Evolutionary conservation across 2,329 filamentous ascomycete species (phyloP).

Genomic region (Botrytis galanthina): DNA sequence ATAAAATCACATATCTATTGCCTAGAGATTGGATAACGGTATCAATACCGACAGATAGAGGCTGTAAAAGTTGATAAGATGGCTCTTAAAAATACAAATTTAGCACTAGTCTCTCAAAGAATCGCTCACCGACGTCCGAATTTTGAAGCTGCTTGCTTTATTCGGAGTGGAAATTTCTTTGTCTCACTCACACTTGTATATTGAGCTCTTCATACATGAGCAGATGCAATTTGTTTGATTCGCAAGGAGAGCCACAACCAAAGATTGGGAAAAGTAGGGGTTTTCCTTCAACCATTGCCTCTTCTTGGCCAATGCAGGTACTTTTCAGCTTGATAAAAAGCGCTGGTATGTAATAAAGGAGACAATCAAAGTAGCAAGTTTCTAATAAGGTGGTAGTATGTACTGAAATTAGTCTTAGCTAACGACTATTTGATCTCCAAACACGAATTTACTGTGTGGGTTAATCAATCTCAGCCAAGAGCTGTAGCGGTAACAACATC

Average conservation of each 20-base stretch:
- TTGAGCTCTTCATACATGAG: background rate
- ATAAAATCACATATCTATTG: background rate
- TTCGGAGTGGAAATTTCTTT: background rate
- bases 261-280: background rate
- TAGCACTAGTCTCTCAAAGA: background rate
- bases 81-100: background rate
- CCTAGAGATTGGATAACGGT: too few relatives aligned
- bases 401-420: background rate
- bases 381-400: background rate
- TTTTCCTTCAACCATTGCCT: background rate
- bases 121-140: background rate
- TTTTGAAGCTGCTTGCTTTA: background rate
- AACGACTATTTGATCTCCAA: background rate
- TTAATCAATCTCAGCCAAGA: background rate
- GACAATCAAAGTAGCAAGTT: background rate
- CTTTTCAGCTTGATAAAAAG: background rate
- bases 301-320: background rate
- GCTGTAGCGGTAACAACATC: background rate
- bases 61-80: background rate
- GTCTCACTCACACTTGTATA: background rate
- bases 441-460: background rate
- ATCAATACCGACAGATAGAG: background rate
- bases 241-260: background rate
- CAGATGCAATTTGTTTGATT: rapidly evolving
- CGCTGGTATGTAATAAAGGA: background rate